Evolutionary conservation across 345 rosid genomes (phyloP), one percentile per base, ranked within the genome.

Genomic region (Populus alba): DNA sequence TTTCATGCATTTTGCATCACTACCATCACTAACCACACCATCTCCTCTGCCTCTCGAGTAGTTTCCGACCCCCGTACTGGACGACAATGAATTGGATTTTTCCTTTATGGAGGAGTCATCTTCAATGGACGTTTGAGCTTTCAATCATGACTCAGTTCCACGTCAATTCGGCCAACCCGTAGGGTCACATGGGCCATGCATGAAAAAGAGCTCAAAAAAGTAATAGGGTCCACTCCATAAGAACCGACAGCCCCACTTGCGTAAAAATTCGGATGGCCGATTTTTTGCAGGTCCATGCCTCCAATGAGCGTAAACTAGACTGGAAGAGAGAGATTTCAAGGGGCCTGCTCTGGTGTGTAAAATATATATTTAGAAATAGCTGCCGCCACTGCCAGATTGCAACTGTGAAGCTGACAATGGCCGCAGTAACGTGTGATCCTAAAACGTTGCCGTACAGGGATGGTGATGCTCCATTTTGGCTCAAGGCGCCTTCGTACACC

Each of bases 401-500:
- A 80, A 82, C 38, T 7, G 83, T 59, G 75, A 85, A n/a, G 71
- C 83, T 20, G 78, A 80, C 65, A 5, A 62, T 39, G 17, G 51
- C 84, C 10, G 62, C 61, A 37, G 80, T 69, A 22, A 79, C 82
- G 70, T 55, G 77, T 66, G 86, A 73, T 22, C 80, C 79, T 17
- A 81, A 67, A 68, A 77, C 43, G 73, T 55, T 75, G 49, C 13
- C 39, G 59, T 35, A 78, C 55, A 85, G 67, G 75, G 88, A 84
- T 2, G 82, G 79, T 61, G 93, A 84, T 67, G 87, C 90, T 71
- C 80, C 77, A 53, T 88, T 89, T 27, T 83, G 79, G 66, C 80
- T 90, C 73, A 84, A 35, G 13, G 86, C 86, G 8, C 97, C 98
- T 75, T 90, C 92, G 66, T 94, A 94, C 66, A 92, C 89, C 94